phyloP scores from a whole-genome alignment of 2,329 filamentous ascomycete species.

The Alternaria dauci region DNA sequence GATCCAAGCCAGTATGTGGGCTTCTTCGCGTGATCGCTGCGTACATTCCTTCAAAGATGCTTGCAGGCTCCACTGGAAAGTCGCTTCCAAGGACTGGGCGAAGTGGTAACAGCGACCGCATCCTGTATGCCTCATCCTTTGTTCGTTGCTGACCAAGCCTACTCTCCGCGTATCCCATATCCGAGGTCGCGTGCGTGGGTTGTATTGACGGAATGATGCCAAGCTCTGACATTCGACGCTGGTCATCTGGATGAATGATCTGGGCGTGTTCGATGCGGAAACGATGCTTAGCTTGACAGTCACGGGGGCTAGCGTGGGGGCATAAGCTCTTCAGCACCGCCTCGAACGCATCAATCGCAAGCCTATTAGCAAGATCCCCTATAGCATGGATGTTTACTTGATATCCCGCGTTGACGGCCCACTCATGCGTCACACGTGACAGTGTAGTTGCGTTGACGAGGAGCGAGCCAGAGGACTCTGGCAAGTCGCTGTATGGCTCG shows the following conservation, averaged over 20 bases:
- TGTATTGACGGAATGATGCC: slow-evolving; percentile 74
- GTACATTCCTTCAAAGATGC: slow-evolving; percentile 73
- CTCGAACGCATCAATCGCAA: slow-evolving; percentile 70
- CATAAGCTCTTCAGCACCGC: slow-evolving; percentile 65
- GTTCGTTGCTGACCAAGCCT: slow-evolving; percentile 67
- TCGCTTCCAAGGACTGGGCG: slow-evolving; percentile 71
- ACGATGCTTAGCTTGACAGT: slow-evolving; percentile 64
- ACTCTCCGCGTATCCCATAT: slow-evolving; percentile 71
- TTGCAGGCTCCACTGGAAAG: slow-evolving; percentile 75
- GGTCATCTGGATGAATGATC: slow-evolving; percentile 73
- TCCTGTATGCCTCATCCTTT: slow-evolving; percentile 68
- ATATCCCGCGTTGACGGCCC: slow-evolving; percentile 65
- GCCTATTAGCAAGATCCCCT: slow-evolving; percentile 72
- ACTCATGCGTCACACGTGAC: slow-evolving; percentile 62
- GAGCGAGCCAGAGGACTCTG: slow-evolving; percentile 68
- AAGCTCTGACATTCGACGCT: slow-evolving; percentile 64
- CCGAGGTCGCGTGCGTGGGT: slow-evolving; percentile 75
- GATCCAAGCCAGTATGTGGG: slow-evolving; percentile 58
- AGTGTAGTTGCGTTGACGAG: slow-evolving; percentile 71
- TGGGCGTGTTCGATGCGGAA: slow-evolving; percentile 77
- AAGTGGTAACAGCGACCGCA: slow-evolving; percentile 67
- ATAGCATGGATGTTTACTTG: slow-evolving; percentile 79
- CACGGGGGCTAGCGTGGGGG: slow-evolving; percentile 46
- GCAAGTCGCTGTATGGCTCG: slow-evolving; percentile 73
- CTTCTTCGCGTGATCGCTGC: slow-evolving; percentile 70